Conservation (phyloP, 192 early-diverging fungal species). For the Phlyctochytrium arcticum region DNA sequence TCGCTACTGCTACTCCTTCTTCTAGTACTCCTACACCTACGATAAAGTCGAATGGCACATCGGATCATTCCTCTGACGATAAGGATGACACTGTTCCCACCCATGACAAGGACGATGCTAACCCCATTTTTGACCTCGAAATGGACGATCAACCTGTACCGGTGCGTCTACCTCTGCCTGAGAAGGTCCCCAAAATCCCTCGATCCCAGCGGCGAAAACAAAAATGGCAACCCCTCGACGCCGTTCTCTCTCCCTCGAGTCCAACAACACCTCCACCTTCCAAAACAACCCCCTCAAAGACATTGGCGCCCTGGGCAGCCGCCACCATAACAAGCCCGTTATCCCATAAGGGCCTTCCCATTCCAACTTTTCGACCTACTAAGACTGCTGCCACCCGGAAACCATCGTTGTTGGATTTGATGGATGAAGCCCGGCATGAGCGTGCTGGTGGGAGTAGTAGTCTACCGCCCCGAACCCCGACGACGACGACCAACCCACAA, state of each 20-base stretch:
- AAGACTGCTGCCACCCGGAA: neutral
- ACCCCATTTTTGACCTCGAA: constrained; percentile 31
- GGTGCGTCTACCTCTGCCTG: neutral
- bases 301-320: no score
- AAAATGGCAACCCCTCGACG: constrained; percentile 9
- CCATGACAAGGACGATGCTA: neutral
- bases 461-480: no score
- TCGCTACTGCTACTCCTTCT: no score
- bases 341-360: neutral
- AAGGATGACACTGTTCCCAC: neutral
- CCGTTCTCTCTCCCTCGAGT: neutral
- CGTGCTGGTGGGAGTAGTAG: no score
- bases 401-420: neutral
- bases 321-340: neutral
- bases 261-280: neutral
- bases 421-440: no score
- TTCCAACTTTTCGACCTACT: no score
- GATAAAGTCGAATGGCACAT: no score
- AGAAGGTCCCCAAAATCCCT: neutral
- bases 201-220: neutral
- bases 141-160: constrained; percentile 10
- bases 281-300: no score
- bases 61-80: neutral
- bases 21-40: no score
- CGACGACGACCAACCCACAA: no score